Evolutionary conservation across 495 filamentous ascomycete species (phyloP).

Genomic region (Xylaria longipes): DNA sequence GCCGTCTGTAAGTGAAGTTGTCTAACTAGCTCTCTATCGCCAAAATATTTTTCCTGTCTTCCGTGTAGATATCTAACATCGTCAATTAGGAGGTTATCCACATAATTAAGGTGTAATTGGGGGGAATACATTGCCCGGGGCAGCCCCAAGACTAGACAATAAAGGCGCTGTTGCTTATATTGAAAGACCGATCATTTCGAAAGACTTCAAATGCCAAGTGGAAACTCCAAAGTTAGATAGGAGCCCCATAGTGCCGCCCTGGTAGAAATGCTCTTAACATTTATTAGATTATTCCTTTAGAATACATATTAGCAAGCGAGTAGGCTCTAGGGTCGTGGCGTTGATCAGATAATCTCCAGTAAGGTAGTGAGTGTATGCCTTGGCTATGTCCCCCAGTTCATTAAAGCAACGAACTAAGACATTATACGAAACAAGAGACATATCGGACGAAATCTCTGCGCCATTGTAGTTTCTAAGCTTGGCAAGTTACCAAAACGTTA

Average conservation of each 20-base stretch:
- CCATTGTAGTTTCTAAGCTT: neutral
- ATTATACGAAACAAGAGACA: neutral
- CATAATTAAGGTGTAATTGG: neutral
- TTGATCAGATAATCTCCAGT: neutral
- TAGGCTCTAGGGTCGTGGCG: neutral
- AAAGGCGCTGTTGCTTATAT: neutral
- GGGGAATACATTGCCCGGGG: neutral
- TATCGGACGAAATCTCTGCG: neutral
- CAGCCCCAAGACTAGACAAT: neutral
- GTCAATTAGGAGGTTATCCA: slow-evolving; percentile 1
- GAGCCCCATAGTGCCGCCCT: neutral
- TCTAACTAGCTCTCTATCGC: neutral
- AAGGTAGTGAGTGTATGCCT: neutral
- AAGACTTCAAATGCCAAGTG: neutral
- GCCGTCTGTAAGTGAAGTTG: slow-evolving; percentile 34
- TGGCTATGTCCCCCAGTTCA: neutral
- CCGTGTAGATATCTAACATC: neutral
- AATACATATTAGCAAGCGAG: neutral
- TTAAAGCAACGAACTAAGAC: neutral
- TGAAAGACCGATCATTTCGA: neutral
- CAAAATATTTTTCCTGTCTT: neutral
- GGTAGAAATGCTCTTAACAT: neutral
- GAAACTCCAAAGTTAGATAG: neutral
- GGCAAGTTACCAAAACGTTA: neutral
- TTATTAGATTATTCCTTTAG: neutral